These are phyloP conservation scores for Pulicaria dysenterica DNA, from an alignment of 129 eudicot genomes.

Conservation along the genomic window DNA sequence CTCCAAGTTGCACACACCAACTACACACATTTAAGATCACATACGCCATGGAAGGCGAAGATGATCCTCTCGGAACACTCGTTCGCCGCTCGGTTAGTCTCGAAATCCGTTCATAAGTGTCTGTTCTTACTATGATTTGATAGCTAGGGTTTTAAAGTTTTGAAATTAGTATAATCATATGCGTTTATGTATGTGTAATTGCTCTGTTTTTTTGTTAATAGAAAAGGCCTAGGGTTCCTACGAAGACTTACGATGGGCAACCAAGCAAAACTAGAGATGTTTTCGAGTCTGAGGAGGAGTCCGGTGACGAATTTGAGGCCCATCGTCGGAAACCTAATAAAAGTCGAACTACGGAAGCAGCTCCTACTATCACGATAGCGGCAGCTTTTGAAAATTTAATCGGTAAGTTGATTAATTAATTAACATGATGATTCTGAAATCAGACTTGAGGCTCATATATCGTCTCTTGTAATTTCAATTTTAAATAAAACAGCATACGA, in stretches of 20 bases:
- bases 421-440: background rate
- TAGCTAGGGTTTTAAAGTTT: constrained; percentile 26
- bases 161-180: background rate
- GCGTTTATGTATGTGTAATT: constrained; percentile 3
- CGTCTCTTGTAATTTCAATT: background rate
- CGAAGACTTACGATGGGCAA: constrained; percentile 44
- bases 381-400: constrained; percentile 42
- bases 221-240: constrained; percentile 76
- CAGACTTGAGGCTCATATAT: constrained; percentile 1
- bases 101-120: background rate
- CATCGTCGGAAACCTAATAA: constrained; percentile 59
- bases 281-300: constrained; percentile 57
- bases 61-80: constrained; percentile 39
- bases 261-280: constrained; percentile 24
- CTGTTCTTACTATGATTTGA: background rate
- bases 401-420: constrained; percentile 38
- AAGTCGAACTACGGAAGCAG: constrained; percentile 43
- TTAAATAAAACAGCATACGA: background rate
- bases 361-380: constrained; percentile 37
- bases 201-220: constrained; percentile 27
- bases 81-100: constrained; percentile 72
- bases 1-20: constrained; percentile 26
- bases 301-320: constrained; percentile 59
- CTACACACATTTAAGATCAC: constrained; percentile 11
- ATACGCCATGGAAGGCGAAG: constrained; percentile 62